Conservation (phyloP, 2,329 filamentous ascomycete genomes). For the Colletotrichum cuscutae region DNA sequence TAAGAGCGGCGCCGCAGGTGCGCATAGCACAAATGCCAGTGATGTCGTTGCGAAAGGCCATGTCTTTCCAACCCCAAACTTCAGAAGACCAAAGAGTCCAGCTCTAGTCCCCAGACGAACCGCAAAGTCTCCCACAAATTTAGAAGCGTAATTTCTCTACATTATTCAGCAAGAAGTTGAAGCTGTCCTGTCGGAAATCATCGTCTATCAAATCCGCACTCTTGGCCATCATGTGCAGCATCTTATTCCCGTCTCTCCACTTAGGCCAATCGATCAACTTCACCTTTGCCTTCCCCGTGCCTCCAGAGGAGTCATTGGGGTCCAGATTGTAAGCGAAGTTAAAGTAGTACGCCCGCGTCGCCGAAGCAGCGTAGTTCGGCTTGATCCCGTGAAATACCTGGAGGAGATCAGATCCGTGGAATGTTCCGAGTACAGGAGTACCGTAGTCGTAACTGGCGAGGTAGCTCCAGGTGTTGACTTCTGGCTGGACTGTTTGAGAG, state of each 20-base stretch:
- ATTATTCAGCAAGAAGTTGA: slow-evolving; percentile 31
- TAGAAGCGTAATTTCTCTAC: slow-evolving; percentile 24
- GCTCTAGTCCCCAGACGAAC: not conserved
- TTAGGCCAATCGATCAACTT: slow-evolving; percentile 40
- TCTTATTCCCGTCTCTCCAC: slow-evolving; percentile 52
- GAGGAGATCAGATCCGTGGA: slow-evolving; percentile 68
- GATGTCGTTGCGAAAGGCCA: too few relatives aligned
- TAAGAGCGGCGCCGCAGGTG: too few relatives aligned
- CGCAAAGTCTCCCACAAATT: not conserved
- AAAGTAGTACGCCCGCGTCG: slow-evolving; percentile 66
- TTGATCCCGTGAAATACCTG: slow-evolving; percentile 64
- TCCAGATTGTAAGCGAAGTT: slow-evolving; percentile 67
- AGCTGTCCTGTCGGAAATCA: slow-evolving; percentile 36
- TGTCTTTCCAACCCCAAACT: too few relatives aligned
- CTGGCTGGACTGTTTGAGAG: slow-evolving; percentile 50
- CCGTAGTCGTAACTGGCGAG: slow-evolving; percentile 68
- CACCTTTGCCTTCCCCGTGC: slow-evolving; percentile 4
- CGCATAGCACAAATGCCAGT: too few relatives aligned
- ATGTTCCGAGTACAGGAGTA: slow-evolving; percentile 70
- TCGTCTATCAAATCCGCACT: slow-evolving; percentile 33
- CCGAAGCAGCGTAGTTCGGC: slow-evolving; percentile 56
- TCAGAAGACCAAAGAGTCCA: not conserved
- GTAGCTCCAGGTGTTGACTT: slow-evolving; percentile 69
- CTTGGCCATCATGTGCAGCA: slow-evolving; percentile 43
- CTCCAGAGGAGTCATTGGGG: slow-evolving; percentile 59